A percentile compares a stretch with the other conserved stretches of the same genome.
Conservation (phyloP, 2,329 filamentous ascomycete genomes). For the Curvularia hawaiiensis region DNA sequence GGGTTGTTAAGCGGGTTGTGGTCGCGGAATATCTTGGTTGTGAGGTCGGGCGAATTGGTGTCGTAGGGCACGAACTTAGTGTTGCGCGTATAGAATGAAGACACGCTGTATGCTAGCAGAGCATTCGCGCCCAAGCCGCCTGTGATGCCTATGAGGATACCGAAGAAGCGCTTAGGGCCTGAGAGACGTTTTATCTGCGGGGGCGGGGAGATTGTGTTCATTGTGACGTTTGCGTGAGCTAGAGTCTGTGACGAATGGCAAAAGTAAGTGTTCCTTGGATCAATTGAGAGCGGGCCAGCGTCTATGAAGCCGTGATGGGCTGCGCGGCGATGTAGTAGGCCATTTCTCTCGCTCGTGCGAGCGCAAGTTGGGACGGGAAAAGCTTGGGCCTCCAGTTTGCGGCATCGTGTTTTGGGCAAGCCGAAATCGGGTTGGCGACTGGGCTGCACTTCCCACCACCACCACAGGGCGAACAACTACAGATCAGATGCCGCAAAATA, state of each 20-base stretch:
- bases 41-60: constrained; percentile 33
- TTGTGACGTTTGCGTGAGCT: constrained; percentile 11
- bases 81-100: constrained; percentile 43
- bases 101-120: constrained; percentile 41
- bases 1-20: constrained; percentile 45
- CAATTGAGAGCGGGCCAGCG: not conserved
- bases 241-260: not conserved
- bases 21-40: constrained; percentile 23
- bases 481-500: not conserved
- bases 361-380: constrained; percentile 13
- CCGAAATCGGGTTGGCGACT: constrained; percentile 13
- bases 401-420: constrained; percentile 19
- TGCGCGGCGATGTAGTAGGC: not conserved
- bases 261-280: not conserved
- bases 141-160: constrained; percentile 39
- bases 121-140: constrained; percentile 39
- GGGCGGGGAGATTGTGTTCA: constrained; percentile 45
- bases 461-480: not conserved
- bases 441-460: constrained; percentile 1
- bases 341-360: constrained; percentile 6
- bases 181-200: constrained; percentile 40
- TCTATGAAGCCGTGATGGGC: not conserved
- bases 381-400: constrained; percentile 22
- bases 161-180: constrained; percentile 36
- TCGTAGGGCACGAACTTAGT: constrained; percentile 47